Conservation (phyloP, 768 basidiomycete species). For the Panaeolus papilionaceus region DNA sequence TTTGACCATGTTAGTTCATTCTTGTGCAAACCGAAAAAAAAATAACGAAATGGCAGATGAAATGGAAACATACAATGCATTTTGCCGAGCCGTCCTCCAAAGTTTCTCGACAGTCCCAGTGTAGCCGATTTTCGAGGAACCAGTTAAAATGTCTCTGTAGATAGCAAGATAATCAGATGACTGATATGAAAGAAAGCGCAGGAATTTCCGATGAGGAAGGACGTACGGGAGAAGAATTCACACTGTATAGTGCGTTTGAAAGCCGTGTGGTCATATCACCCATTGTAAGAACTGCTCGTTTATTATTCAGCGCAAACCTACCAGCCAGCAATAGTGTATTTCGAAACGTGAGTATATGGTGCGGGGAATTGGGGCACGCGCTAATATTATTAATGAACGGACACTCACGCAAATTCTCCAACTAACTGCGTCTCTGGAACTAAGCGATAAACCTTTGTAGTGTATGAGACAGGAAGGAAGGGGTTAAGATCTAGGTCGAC, state of each 20-base stretch:
- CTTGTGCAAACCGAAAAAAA: neutral
- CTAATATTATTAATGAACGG: conserved; percentile 32
- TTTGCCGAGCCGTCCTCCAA: conserved; percentile 54
- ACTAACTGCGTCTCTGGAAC: conserved; percentile 33
- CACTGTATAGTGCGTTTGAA: conserved; percentile 41
- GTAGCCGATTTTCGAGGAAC: conserved; percentile 42
- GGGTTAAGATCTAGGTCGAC: conserved; percentile 52
- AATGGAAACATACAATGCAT: conserved; percentile 45
- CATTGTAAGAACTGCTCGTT: conserved; percentile 47
- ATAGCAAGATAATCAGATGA: neutral
- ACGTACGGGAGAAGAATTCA: conserved; percentile 40
- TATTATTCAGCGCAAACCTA: conserved; percentile 49
- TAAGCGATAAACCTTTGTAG: conserved; percentile 43
- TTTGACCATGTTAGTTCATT: conserved; percentile 1
- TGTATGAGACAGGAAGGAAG: conserved; percentile 50
- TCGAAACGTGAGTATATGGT: neutral
- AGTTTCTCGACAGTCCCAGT: conserved; percentile 52
- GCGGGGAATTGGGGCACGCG: neutral
- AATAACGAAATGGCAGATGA: neutral
- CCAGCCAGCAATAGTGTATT: neutral
- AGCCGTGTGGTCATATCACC: conserved; percentile 46
- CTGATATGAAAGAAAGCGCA: neutral
- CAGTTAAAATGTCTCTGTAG: conserved; percentile 48
- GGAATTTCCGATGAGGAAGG: conserved; percentile 7
- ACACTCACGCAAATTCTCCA: conserved; percentile 45